Base-by-base conservation (phyloP, 139 green algal genomes). In the Nannochloris sp. region DNA sequence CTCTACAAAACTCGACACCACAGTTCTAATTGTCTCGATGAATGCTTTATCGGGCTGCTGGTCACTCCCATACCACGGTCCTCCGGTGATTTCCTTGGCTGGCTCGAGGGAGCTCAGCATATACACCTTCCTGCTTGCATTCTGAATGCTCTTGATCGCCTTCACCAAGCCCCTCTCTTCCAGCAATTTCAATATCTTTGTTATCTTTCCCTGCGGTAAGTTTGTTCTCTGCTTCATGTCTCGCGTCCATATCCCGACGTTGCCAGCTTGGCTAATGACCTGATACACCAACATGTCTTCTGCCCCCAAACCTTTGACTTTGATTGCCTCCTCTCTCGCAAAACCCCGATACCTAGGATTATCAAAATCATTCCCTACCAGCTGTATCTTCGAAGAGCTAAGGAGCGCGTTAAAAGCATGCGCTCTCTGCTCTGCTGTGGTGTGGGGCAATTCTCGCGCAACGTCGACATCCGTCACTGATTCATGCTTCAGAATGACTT, bases 241-340 rank as follows among this genome's bases (percentile, higher is more conserved):
- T 23, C 83, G 85, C 6, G 87, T 96, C 91, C 91, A 97, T 4
- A 97, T 82, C 24, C 90, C 87, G 44, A 69, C 77, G 60, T 92
- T 93, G 3, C 77, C 81, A 4, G 83, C 64, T 14, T 67, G 21
- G 60, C 89, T 74, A 62, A 97, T 93, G 46, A 78, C 64, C 66
- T 97, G 91, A 48, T 90, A 92, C 18, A 97, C 66, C 9, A 97
- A 75, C 62, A 90, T 40, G 14, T 97, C 89, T 58, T 97, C 91
- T 16, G 75, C 48, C 0, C 43, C 71, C 9, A 97, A 65, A 2
- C 88, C 88, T 62, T 90, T 89, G 60, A 88, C 80, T 56, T 82
- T 82, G 16, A 68, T 44, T 3, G 61, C 66, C 4, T 78, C 62
- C 11, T 60, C 66, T 16, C 48, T 29, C 1, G 48, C 16, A 8